Evolutionary conservation across 2,329 filamentous ascomycete genomes (phyloP), one percentile per base, ranked within the genome.

Genomic region (Leptographium radiaticola): DNA sequence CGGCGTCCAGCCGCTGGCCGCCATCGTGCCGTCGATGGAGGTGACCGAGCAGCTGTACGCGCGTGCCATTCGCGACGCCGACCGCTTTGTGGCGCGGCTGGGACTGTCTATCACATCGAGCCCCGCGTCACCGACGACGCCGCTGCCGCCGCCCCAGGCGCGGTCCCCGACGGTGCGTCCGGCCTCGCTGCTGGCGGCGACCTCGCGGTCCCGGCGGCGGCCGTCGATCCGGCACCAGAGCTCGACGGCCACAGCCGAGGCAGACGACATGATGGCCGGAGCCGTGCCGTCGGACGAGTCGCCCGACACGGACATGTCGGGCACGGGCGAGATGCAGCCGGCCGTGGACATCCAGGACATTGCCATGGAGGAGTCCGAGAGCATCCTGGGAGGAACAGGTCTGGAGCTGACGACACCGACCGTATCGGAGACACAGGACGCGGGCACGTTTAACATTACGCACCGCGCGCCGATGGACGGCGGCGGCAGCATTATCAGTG

Each of bases 371-470:
- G 87, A 93, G 58, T 80, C 84, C 36, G 86, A 91, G 57, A 80
- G 83, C 60, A 84, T 95, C 66, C 77, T 95, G 39, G 83, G 88
- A 42, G 83, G 82, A 52, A 80, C 86, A 2, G 78, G 83, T 4
- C 80, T 95, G 38, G 84, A 86, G 34, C 70, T 95, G 57, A 81
- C 84, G 3, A 85, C 88, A 9, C 86, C 86, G 2, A 86, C 86
- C 38, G 86, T 86, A 3, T 90, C 89, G 0, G 89, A 93, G 62
- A 80, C 83, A n/a, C 86, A 89, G 61, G 88, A 94, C 61, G 80
- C 87, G 13, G 89, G 91, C 54, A 89, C 89, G 0, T 96, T 97
- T 70, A 94, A 95, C 70, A 94, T 96, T 62, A 89, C 87, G 8
- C 91, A 96, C 67, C 84, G 87, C 52, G 84, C 84, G 49, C 81